Evolutionary conservation across 345 rosid species (phyloP), one percentile per base, ranked within the genome.

Genomic region (Lagerstroemia speciosa): DNA sequence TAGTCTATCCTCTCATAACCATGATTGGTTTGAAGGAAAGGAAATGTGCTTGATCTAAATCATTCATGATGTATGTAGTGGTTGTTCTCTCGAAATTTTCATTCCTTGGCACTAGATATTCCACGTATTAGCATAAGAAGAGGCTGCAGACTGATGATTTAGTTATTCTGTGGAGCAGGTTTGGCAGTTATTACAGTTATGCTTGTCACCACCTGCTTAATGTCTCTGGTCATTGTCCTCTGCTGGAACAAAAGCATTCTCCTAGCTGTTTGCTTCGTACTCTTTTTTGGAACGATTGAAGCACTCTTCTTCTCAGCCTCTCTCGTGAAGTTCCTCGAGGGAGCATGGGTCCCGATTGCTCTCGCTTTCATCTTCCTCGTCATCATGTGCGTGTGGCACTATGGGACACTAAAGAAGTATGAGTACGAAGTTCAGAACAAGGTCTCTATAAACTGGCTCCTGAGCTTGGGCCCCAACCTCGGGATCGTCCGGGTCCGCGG

Each of bases 261-360:
- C 68, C 76, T 84, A 0, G 98, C 99, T 15, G 37, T 90, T 29
- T 79, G 86, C 19, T 95, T 95, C 26, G 84, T 91, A 0, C 73
- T 85, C 57, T 88, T 90, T 71, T 92, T 95, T 7, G 98, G 99
- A 37, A 82, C 93, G 7, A 78, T 95, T 37, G 99, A 95, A 76
- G 83, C 96, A 40, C 92, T 95, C 65, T 95, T 92, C 89, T 92
- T 95, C 82, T 81, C 99, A 0, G 98, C 99, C 62, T 86, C 98
- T 31, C 83, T 95, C 17, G 84, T 86, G 80, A 95, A 95, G 82
- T 92, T 95, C 82, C 83, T 85, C 0, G 96, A 95, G 81, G 99
- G 99, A 16, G 99, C 98, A 22, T 95, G 99, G 99, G 97, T 95
- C 6, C 99, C 99, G 0, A 79, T 91, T n/a, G 98, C 92, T 17